Percentiles rank a stretch among this genome's conserved stretches.
Conservation (phyloP, 176 grass and related monocot species). For the Coix lacrymajobi region DNA sequence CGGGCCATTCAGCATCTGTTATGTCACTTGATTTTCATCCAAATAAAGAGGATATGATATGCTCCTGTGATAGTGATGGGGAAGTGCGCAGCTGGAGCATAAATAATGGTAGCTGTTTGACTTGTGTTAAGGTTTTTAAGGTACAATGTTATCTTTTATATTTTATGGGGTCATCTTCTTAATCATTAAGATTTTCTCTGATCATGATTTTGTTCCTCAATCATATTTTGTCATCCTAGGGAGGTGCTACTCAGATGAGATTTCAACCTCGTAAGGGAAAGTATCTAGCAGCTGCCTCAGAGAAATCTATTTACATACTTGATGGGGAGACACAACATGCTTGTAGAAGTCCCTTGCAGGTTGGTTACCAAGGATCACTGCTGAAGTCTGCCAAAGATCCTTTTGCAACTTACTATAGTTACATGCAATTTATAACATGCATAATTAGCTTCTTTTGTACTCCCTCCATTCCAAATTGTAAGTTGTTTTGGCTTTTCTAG, state of each 20-base stretch:
- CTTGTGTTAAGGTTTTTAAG: constrained; percentile 66
- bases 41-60: constrained; percentile 97
- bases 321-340: constrained; percentile 69
- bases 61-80: constrained; percentile 84
- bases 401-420: neutral
- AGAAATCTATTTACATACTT: constrained; percentile 78
- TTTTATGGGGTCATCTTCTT: constrained; percentile 7
- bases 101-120: constrained; percentile 85
- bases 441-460: constrained; percentile 1
- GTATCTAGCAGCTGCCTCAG: constrained; percentile 89
- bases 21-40: constrained; percentile 98
- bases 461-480: neutral
- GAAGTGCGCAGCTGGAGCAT: constrained; percentile 98
- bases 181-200: constrained; percentile 15
- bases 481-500: too few relatives aligned
- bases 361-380: constrained; percentile 22
- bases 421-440: constrained; percentile 22
- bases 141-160: constrained; percentile 27
- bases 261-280: constrained; percentile 85
- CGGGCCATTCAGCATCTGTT: constrained; percentile 84
- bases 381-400: neutral
- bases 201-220: neutral
- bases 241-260: constrained; percentile 90
- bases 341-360: constrained; percentile 63
- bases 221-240: constrained; percentile 39